A percentile compares a stretch with the other conserved stretches of the same genome.
phyloP scores from a whole-genome alignment of 192 early-diverging fungal species.

The Podila epigama region DNA sequence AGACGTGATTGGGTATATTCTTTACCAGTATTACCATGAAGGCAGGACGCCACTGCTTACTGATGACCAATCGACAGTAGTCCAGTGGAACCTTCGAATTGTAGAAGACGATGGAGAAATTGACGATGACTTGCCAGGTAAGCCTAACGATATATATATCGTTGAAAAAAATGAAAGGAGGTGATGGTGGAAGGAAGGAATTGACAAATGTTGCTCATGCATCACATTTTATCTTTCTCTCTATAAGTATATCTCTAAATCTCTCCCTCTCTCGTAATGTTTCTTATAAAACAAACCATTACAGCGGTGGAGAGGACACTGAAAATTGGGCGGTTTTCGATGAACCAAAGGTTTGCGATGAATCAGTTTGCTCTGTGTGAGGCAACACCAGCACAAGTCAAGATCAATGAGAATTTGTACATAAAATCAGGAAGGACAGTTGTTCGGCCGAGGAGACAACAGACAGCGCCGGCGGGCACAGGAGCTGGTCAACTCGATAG shows the following conservation, averaged over 20 bases:
- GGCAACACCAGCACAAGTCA: conserved; percentile 77
- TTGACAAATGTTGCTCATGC: too few species aligned
- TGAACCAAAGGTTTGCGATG: conserved; percentile 74
- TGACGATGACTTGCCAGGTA: conserved; percentile 96
- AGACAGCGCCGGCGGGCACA: not conserved
- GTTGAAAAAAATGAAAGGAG: not conserved
- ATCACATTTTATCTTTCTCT: too few species aligned
- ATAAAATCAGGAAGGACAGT: conserved; percentile 34
- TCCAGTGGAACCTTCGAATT: conserved; percentile 89
- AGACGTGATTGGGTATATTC: conserved; percentile 91
- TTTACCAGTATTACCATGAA: conserved; percentile 88
- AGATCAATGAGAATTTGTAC: conserved; percentile 54
- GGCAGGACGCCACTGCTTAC: conserved; percentile 69
- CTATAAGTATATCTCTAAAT: too few species aligned
- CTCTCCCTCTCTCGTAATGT: not conserved
- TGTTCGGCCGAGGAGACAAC: conserved; percentile 26
- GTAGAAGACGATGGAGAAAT: conserved; percentile 95
- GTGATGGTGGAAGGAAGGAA: too few species aligned
- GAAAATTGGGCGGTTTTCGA: conserved; percentile 79
- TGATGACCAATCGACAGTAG: conserved; percentile 68
- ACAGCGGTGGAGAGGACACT: conserved; percentile 87
- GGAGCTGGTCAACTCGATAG: conserved; percentile 18
- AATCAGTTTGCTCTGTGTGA: conserved; percentile 91
- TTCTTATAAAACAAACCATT: not conserved
- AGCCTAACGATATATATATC: not conserved